Percentiles rank a stretch among this genome's conserved stretches.
phyloP scores from a whole-genome alignment of 306 rosid genomes.

The Lotus japonicus region DNA sequence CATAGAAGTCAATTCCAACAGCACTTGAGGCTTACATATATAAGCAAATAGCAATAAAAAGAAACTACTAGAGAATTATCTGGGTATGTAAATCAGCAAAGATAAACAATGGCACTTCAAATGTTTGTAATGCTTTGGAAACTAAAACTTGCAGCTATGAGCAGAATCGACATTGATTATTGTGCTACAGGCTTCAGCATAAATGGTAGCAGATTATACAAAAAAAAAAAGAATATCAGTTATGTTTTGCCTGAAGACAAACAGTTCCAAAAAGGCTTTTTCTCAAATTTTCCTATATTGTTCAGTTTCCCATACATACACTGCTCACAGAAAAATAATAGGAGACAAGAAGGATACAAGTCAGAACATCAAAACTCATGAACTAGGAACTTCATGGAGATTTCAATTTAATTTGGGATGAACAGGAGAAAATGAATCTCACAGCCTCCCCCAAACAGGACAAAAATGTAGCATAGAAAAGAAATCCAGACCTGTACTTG shows the following conservation, averaged over 20 bases:
- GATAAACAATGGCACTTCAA: too few species aligned
- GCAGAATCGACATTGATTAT: background rate
- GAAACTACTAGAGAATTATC: too few species aligned
- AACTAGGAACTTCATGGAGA: background rate
- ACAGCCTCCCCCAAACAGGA: background rate
- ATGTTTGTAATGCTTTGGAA: too few species aligned
- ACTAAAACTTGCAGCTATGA: too few species aligned
- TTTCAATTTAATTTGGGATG: background rate
- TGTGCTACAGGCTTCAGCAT: background rate
- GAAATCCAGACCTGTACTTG: constrained; percentile 77
- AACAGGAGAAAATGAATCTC: background rate
- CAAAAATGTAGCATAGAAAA: constrained; percentile 2
- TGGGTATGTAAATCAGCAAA: too few species aligned
- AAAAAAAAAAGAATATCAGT: too few species aligned
- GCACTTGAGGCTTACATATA: too few species aligned
- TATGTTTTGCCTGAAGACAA: background rate
- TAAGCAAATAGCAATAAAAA: too few species aligned
- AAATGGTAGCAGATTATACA: too few species aligned
- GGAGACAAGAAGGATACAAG: background rate
- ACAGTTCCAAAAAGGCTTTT: background rate
- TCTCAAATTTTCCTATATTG: background rate
- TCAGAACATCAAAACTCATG: background rate
- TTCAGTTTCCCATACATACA: background rate
- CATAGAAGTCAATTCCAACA: too few species aligned
- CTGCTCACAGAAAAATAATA: background rate